These are phyloP conservation scores for Dovyalis caffra DNA, from an alignment of 345 rosid genomes.

Conservation along the genomic window DNA sequence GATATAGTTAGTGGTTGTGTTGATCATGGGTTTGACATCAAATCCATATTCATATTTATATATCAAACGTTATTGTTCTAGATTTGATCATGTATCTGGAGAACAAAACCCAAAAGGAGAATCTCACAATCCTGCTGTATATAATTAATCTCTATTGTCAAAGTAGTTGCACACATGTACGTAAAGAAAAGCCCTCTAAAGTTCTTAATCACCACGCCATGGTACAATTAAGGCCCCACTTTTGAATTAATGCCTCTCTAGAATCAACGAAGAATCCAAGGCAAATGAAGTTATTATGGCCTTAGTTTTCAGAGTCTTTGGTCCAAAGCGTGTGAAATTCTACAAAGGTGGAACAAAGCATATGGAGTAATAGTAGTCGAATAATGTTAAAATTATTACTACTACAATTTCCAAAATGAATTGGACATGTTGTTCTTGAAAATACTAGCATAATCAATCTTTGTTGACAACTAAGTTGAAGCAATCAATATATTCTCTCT, in stretches of 20 bases:
- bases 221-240: slow-evolving; percentile 12
- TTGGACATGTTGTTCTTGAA: not conserved
- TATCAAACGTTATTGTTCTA: not conserved
- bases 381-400: not conserved
- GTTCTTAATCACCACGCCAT: not conserved
- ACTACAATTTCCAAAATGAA: not conserved
- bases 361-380: not conserved
- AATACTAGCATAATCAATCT: not conserved
- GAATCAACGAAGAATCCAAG: slow-evolving; percentile 32
- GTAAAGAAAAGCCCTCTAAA: slow-evolving; percentile 7
- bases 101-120: not conserved
- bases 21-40: not conserved
- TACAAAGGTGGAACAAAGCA: not conserved
- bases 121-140: not conserved
- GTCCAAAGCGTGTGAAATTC: slow-evolving; percentile 5
- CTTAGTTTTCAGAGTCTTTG: not conserved
- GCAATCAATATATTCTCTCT: not conserved
- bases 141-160: not conserved
- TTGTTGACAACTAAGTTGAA: not conserved
- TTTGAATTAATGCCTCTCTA: slow-evolving; percentile 22
- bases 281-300: slow-evolving; percentile 3
- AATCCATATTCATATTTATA: not conserved
- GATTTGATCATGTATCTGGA: not conserved
- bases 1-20: not conserved
- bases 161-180: not conserved